phyloP scores from a whole-genome alignment of 805 yeast species.

The Barnettozyma botsteinii region DNA sequence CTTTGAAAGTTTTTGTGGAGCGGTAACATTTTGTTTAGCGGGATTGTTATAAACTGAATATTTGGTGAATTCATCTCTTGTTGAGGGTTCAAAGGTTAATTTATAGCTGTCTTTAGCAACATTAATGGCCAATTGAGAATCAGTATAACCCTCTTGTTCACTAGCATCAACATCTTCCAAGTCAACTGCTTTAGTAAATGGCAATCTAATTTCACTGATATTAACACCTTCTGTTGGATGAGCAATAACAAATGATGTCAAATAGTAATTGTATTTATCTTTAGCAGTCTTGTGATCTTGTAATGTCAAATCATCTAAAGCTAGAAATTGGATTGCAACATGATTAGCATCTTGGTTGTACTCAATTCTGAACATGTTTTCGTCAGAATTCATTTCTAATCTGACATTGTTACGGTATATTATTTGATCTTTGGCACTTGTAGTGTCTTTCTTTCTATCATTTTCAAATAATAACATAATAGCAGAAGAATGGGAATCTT shows the following conservation, averaged over 20 bases:
- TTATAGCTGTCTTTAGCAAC: conserved; percentile 74
- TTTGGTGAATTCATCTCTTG: conserved; percentile 75
- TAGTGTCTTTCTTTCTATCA: conserved; percentile 58
- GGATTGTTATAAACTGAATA: conserved; percentile 42
- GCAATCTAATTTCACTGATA: conserved; percentile 67
- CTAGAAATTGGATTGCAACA: conserved; percentile 75
- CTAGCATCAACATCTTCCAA: conserved; percentile 41
- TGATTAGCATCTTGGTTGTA: conserved; percentile 48
- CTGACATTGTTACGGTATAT: conserved; percentile 85
- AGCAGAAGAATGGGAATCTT: conserved; percentile 76
- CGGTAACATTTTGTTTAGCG: conserved; percentile 26
- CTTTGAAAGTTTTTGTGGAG: conserved; percentile 31
- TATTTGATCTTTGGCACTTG: conserved; percentile 84
- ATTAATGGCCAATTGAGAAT: conserved; percentile 70
- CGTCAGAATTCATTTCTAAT: conserved; percentile 74
- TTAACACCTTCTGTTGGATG: conserved; percentile 97
- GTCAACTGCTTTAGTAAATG: conserved; percentile 58
- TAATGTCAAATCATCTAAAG: conserved; percentile 82
- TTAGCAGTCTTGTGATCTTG: conserved; percentile 63
- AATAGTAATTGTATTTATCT: conserved; percentile 87
- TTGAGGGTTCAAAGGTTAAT: conserved; percentile 70
- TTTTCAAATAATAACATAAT: conserved; percentile 75
- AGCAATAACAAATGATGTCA: conserved; percentile 88
- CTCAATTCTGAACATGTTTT: conserved; percentile 85
- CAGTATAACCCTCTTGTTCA: conserved; percentile 53